These are phyloP conservation scores for Trichophyton verrucosum DNA, from an alignment of 2,329 filamentous ascomycete genomes.

Conservation along the genomic window DNA sequence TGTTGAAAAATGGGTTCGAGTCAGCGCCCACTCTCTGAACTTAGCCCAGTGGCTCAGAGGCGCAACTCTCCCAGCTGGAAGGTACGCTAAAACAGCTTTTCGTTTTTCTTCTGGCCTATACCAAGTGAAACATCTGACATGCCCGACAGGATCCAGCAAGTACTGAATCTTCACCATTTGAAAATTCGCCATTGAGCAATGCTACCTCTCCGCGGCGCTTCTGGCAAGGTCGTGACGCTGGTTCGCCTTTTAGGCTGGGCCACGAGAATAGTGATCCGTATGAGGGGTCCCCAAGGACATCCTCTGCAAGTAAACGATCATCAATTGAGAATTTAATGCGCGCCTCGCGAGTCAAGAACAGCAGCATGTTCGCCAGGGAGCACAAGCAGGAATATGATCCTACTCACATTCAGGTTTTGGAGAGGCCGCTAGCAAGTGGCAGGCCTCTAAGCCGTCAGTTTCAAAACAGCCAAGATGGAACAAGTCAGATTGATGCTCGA, in stretches of 20 bases:
- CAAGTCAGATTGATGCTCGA: constrained; percentile 27
- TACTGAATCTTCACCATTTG: constrained; percentile 70
- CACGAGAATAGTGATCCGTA: constrained; percentile 56
- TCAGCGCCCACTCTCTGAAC: constrained; percentile 74
- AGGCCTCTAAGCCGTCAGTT: constrained; percentile 46
- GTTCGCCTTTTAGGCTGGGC: constrained; percentile 51
- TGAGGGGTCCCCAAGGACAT: constrained; percentile 51
- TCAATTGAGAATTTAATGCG: constrained; percentile 93
- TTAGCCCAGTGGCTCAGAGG: constrained; percentile 72
- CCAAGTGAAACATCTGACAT: constrained; percentile 1
- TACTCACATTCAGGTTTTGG: constrained; percentile 59
- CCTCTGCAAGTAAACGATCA: constrained; percentile 59
- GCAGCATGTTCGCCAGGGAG: constrained; percentile 89
- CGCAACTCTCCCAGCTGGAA: constrained; percentile 90
- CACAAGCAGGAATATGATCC: constrained; percentile 90
- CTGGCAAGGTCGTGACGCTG: constrained; percentile 68
- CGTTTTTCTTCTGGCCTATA: not conserved
- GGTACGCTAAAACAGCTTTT: constrained; percentile 20
- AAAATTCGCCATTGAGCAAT: constrained; percentile 59
- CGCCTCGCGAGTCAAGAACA: constrained; percentile 93
- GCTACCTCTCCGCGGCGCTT: constrained; percentile 69
- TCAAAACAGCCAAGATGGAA: constrained; percentile 57
- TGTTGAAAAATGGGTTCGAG: constrained; percentile 41
- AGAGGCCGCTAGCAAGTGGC: constrained; percentile 62
- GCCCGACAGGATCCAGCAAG: constrained; percentile 36